Base-by-base conservation (phyloP, 75 land plant genomes). In the Pseudotsuga menziesii region DNA sequence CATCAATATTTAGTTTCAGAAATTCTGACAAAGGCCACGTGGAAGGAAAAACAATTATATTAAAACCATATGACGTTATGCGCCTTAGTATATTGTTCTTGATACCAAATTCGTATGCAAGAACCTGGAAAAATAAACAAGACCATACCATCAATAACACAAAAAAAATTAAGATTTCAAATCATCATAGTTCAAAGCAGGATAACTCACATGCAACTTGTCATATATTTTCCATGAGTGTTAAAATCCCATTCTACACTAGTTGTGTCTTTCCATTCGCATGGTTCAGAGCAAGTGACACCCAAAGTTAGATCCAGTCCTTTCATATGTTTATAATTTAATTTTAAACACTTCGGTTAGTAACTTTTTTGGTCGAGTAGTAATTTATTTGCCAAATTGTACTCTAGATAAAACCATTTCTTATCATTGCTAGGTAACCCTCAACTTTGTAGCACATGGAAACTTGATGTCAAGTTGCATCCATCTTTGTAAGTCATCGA, bases 71-170 rank as follows among this genome's bases (percentile, higher is more conserved):
- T 2, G 98, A 93, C 29, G 94, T 85, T 74, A 96, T 85, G 14
- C 96, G 86, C 85, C 94, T 86, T 27, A 96, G 71, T 35, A 93
- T 96, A 56, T 93, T 93, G 70, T 90, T 89, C 82, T 96, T 96
- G 76, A 93, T 86, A 9, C 98, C 98, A 84, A 96, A 93, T 77
- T 96, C 98, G 87, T 93, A 96, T 76, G 96, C 98, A 74, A 96
- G 87, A 82, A 93, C 98, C 94, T 95, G 79, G 70, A 78, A 62
- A 39, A 16, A 64, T 19, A 57, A 52, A 67, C 20, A 72, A 73
- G 16, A 44, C 23, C 23, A 73, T 22, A 48, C 23, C 75, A 73
- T 44, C 75, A 52, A 22, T 1, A 20, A 4, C 26, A 73, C 75
- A 4, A 66, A 2, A 35, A 15, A 66, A 16, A 66, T 19, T 66